Evolutionary conservation across 2,329 filamentous ascomycete species (phyloP).

Genomic region (Aspergillus neotritici): DNA sequence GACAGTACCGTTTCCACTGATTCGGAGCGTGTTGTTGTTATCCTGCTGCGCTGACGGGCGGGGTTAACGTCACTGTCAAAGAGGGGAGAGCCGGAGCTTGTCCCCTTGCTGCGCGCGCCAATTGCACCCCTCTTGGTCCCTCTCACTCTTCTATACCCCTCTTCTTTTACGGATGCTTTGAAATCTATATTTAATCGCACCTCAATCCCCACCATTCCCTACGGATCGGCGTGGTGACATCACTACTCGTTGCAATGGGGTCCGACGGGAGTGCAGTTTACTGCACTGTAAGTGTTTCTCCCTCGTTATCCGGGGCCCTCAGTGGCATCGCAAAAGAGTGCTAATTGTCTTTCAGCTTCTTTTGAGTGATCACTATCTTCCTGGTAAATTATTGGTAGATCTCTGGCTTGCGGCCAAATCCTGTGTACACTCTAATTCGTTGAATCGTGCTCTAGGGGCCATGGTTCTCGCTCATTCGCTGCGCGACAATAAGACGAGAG

Average conservation of each 20-base stretch:
- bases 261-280: constrained; percentile 54
- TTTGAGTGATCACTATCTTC: constrained; percentile 85
- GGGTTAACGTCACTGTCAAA: constrained; percentile 1
- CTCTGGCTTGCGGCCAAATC: background rate
- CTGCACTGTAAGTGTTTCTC: constrained; percentile 51
- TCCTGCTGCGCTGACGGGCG: background rate
- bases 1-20: too few species aligned
- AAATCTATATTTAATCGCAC: background rate
- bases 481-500: constrained; percentile 79
- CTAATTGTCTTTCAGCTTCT: constrained; percentile 61
- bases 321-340: constrained; percentile 8
- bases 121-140: background rate
- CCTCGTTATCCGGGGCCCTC: constrained; percentile 2
- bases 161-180: constrained; percentile 1
- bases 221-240: constrained; percentile 2
- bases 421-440: constrained; percentile 5
- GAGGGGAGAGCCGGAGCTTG: background rate
- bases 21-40: too few species aligned
- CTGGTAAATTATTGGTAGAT: constrained; percentile 55
- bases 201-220: background rate
- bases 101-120: too few species aligned
- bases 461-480: constrained; percentile 91
- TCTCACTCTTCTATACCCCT: constrained; percentile 5
- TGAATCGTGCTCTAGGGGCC: constrained; percentile 57
- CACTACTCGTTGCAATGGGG: constrained; percentile 31